phyloP scores from a whole-genome alignment of 2,329 filamentous ascomycete genomes.

The Macroventuria anomochaeta region DNA sequence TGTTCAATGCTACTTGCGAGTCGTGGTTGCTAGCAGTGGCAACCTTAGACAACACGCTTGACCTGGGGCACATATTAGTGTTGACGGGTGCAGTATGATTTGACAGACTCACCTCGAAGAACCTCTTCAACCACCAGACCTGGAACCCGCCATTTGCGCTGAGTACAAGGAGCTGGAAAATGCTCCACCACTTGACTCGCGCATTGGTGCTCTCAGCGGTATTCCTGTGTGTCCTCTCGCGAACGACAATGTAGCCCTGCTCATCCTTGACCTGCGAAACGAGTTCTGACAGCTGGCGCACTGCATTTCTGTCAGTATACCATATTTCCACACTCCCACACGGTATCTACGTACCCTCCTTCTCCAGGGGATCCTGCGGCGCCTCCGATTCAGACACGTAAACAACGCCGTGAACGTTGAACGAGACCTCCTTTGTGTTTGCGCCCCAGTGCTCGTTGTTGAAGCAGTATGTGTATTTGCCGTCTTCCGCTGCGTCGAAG shows the following conservation, averaged over 20 bases:
- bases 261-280: slow-evolving; percentile 95
- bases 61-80: slow-evolving; percentile 36
- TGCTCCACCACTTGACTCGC: slow-evolving; percentile 99
- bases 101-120: slow-evolving; percentile 75
- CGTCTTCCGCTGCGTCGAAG: slow-evolving; percentile 84
- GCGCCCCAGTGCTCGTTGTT: slow-evolving; percentile 98
- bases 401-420: slow-evolving; percentile 98
- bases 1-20: slow-evolving; percentile 7
- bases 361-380: slow-evolving; percentile 85
- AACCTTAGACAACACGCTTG: slow-evolving; percentile 42
- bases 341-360: slow-evolving; percentile 69
- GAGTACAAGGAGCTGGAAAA: slow-evolving; percentile 90
- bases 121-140: slow-evolving; percentile 98
- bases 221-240: slow-evolving; percentile 95
- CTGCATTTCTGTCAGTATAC: slow-evolving; percentile 54
- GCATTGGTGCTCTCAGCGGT: slow-evolving; percentile 98
- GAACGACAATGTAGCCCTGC: slow-evolving; percentile 93
- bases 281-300: slow-evolving; percentile 82
- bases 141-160: slow-evolving; percentile 95
- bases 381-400: slow-evolving; percentile 91
- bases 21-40: background rate
- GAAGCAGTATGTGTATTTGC: slow-evolving; percentile 96
- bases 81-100: background rate
- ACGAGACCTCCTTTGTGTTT: slow-evolving; percentile 95
- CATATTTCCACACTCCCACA: background rate